phyloP scores from a whole-genome alignment of 257 asterid species.

The Ilex asprella region DNA sequence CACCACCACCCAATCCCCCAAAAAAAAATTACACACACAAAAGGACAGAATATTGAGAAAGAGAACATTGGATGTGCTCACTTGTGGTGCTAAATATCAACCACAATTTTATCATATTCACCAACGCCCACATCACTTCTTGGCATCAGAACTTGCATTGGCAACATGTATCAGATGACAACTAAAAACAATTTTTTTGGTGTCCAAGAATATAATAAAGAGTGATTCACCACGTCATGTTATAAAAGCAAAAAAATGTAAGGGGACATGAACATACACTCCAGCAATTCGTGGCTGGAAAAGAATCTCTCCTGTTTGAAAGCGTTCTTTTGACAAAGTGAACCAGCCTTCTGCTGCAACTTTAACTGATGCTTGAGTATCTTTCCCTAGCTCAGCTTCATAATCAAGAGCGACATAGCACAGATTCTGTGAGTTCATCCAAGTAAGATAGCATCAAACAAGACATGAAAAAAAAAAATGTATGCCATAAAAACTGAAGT shows the following conservation, averaged over 20 bases:
- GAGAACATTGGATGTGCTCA: too few species aligned
- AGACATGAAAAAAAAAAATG: background rate
- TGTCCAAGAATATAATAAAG: background rate
- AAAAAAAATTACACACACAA: too few species aligned
- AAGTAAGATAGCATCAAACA: slow-evolving; percentile 11
- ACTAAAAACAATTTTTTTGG: background rate
- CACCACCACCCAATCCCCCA: too few species aligned
- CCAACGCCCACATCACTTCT: too few species aligned
- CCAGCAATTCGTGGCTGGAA: slow-evolving; percentile 90
- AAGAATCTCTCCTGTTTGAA: slow-evolving; percentile 89
- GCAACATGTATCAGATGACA: too few species aligned
- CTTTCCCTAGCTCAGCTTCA: slow-evolving; percentile 78
- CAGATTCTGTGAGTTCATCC: slow-evolving; percentile 58
- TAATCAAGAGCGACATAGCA: slow-evolving; percentile 91
- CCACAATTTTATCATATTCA: too few species aligned
- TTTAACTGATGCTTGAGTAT: slow-evolving; percentile 58
- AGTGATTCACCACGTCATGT: slow-evolving; percentile 9
- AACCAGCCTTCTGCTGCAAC: slow-evolving; percentile 53
- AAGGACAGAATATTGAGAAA: too few species aligned
- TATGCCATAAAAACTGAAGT: too few species aligned
- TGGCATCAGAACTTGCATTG: too few species aligned
- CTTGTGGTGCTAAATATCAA: too few species aligned
- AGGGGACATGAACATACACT: slow-evolving; percentile 51
- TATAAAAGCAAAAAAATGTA: slow-evolving; percentile 14
- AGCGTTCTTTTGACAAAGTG: slow-evolving; percentile 85